Conservation (phyloP, 208 protist species). For the Leishmania major region DNA sequence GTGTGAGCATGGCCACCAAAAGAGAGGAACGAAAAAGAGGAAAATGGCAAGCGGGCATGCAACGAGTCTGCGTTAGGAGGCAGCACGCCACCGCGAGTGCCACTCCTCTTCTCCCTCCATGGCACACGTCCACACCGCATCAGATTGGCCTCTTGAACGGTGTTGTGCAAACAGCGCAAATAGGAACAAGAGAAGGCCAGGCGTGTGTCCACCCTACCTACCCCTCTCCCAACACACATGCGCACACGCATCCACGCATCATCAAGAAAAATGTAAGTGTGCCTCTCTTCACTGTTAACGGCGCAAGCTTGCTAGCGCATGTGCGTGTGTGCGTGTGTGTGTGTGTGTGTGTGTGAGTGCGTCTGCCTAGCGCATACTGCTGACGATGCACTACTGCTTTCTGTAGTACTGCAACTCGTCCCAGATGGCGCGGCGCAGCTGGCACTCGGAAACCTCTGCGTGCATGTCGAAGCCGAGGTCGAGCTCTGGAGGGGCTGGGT, state of each 20-base stretch:
- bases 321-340: background rate
- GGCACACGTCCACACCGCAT: background rate
- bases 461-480: conserved; percentile 86
- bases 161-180: background rate
- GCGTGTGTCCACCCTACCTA: background rate
- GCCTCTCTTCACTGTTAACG: background rate
- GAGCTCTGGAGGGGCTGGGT: conserved; percentile 44
- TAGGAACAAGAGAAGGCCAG: background rate
- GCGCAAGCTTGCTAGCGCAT: background rate
- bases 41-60: background rate
- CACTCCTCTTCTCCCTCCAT: background rate
- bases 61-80: background rate
- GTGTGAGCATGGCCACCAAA: background rate
- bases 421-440: conserved; percentile 83
- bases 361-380: background rate
- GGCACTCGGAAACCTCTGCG: conserved; percentile 85
- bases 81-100: background rate
- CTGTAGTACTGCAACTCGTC: conserved; percentile 74
- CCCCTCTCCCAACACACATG: background rate
- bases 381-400: conserved; percentile 26
- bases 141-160: background rate
- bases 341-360: background rate
- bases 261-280: background rate
- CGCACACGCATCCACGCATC: background rate
- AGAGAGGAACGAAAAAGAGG: background rate